Percentiles rank a stretch among this genome's conserved stretches.
phyloP scores from a whole-genome alignment of 768 basidiomycete genomes.

The Fistulinella prunicolor region DNA sequence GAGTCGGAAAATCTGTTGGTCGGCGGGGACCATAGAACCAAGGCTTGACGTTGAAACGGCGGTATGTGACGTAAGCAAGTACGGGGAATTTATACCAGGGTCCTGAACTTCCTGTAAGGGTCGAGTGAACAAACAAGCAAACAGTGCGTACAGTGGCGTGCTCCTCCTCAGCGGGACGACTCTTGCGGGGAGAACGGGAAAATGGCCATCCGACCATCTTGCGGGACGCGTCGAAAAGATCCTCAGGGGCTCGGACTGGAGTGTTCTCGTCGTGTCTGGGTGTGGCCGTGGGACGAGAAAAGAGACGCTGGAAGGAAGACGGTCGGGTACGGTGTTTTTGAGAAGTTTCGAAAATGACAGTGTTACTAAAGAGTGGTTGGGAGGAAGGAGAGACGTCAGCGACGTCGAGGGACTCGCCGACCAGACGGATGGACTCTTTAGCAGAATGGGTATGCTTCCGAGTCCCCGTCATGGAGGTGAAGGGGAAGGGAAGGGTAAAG shows the following conservation, averaged over 20 bases:
- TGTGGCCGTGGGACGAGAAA: conserved; percentile 24
- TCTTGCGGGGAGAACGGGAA: conserved; percentile 23
- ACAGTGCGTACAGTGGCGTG: conserved; percentile 13
- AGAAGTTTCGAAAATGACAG: conserved; percentile 19
- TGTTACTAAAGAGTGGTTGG: conserved; percentile 23
- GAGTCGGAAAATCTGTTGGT: conserved; percentile 25
- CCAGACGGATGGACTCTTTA: conserved; percentile 34
- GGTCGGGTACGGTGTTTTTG: conserved; percentile 17
- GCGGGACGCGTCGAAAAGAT: conserved; percentile 19
- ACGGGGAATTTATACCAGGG: conserved; percentile 11
- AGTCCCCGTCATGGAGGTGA: conserved; percentile 23
- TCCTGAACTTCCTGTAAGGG: conserved; percentile 6
- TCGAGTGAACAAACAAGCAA: conserved; percentile 4
- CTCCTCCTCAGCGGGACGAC: conserved; percentile 10
- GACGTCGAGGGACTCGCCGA: conserved; percentile 32
- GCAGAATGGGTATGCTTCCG: conserved; percentile 28
- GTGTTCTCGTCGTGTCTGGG: conserved; percentile 6
- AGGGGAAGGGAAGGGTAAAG: conserved; percentile 2
- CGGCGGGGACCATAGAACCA: conserved; percentile 26
- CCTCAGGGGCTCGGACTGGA: conserved; percentile 6
- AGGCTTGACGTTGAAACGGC: conserved; percentile 29
- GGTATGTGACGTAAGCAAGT: conserved; percentile 17
- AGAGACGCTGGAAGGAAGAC: conserved; percentile 31
- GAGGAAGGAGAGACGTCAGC: conserved; percentile 4
- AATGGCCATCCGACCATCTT: conserved; percentile 32